Percentiles rank a stretch among this genome's conserved stretches.
Conservation (phyloP, 306 rosid genomes). For the Erythrophleum fordii region DNA sequence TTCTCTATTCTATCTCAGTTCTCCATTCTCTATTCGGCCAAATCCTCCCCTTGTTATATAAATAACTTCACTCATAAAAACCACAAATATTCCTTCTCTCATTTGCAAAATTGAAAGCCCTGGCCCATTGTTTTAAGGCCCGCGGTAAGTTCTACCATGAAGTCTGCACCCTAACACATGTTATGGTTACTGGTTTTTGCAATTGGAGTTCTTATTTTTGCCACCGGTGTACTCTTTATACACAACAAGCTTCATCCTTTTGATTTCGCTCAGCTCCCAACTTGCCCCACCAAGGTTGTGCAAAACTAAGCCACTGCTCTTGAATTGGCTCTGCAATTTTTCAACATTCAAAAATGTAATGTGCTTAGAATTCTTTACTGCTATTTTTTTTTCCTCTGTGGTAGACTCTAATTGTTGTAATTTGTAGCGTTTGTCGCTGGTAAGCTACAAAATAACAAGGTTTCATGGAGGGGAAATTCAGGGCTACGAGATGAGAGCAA, state of each 20-base stretch:
- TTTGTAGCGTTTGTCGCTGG: conserved; percentile 51
- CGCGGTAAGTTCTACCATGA: too few relatives aligned
- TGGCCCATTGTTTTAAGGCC: too few relatives aligned
- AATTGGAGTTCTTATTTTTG: conserved; percentile 41
- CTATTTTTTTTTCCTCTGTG: background rate
- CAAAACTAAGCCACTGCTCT: conserved; percentile 52
- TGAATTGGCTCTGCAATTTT: conserved; percentile 59
- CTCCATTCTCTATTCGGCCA: too few relatives aligned
- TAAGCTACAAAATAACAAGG: conserved; percentile 54
- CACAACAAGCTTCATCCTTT: conserved; percentile 29
- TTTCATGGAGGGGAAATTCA: conserved; percentile 75
- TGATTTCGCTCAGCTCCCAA: background rate
- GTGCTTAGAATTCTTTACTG: background rate
- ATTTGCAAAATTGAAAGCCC: too few relatives aligned
- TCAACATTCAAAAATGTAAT: conserved; percentile 68
- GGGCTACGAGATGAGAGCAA: conserved; percentile 70
- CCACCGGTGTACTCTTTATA: conserved; percentile 42
- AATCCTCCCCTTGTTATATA: too few relatives aligned
- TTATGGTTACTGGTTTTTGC: too few relatives aligned
- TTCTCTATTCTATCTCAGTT: too few relatives aligned
- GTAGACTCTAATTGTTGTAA: background rate
- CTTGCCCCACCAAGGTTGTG: conserved; percentile 41
- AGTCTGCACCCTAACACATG: too few relatives aligned
- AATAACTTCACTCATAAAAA: too few relatives aligned
- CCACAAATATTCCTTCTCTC: too few relatives aligned